Percentiles rank a stretch among this genome's conserved stretches.
phyloP scores from a whole-genome alignment of 2,329 filamentous ascomycete species.

The Onygena corvina region DNA sequence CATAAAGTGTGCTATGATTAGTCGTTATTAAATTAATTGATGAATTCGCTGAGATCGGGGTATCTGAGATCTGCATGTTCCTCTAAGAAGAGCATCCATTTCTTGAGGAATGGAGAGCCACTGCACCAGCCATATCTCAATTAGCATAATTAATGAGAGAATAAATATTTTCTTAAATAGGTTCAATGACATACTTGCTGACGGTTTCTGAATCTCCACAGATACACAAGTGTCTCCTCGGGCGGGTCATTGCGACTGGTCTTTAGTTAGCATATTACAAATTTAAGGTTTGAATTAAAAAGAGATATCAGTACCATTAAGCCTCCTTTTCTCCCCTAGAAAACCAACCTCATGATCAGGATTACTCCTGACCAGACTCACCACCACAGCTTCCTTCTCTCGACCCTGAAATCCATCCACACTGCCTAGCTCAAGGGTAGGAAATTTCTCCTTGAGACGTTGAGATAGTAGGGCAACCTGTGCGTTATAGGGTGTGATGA shows the following conservation, averaged over 20 bases:
- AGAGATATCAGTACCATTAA: slow-evolving; percentile 61
- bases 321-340: slow-evolving; percentile 73
- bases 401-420: slow-evolving; percentile 95
- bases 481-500: slow-evolving; percentile 93
- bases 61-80: slow-evolving; percentile 84
- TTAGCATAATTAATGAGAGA: slow-evolving; percentile 10
- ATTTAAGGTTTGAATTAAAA: neutral
- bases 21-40: slow-evolving; percentile 12
- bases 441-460: slow-evolving; percentile 66
- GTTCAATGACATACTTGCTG: slow-evolving; percentile 52
- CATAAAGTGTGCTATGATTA: neutral
- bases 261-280: slow-evolving; percentile 8
- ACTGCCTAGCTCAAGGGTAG: slow-evolving; percentile 84
- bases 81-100: slow-evolving; percentile 85
- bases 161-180: neutral
- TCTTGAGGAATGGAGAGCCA: slow-evolving; percentile 72
- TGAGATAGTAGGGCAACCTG: slow-evolving; percentile 69
- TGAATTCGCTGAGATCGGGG: slow-evolving; percentile 47
- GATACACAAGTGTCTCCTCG: slow-evolving; percentile 77
- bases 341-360: slow-evolving; percentile 79
- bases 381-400: slow-evolving; percentile 89
- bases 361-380: slow-evolving; percentile 92
- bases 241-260: slow-evolving; percentile 88
- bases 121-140: slow-evolving; percentile 44
- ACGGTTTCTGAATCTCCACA: slow-evolving; percentile 93